Conservation (phyloP, 768 basidiomycete genomes). For the Tylopilus subfusipes region DNA sequence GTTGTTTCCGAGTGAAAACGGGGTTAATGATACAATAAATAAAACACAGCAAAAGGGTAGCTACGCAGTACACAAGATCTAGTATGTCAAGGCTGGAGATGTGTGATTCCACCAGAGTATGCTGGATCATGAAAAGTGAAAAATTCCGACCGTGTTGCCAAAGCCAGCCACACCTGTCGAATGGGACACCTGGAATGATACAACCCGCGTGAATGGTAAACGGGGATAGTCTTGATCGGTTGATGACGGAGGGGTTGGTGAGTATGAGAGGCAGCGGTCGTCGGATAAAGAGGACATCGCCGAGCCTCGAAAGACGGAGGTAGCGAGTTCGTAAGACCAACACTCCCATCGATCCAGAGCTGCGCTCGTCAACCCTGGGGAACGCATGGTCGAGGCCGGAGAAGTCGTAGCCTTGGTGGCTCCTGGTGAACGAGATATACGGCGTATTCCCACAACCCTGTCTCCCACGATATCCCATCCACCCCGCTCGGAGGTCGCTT, state of each 20-base stretch:
- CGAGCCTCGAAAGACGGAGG: conserved; percentile 46
- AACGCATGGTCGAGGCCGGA: conserved; percentile 12
- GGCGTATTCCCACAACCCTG: conserved; percentile 66
- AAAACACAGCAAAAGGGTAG: conserved; percentile 12
- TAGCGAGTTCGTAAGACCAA: conserved; percentile 69
- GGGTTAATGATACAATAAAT: conserved; percentile 26
- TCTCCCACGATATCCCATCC: conserved; percentile 65
- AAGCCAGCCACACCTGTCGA: conserved; percentile 65
- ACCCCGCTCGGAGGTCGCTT: conserved; percentile 69
- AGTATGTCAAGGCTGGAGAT: not conserved
- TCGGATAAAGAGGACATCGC: conserved; percentile 46
- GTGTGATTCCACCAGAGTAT: not conserved
- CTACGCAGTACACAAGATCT: conserved; percentile 20
- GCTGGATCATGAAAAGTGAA: conserved; percentile 24
- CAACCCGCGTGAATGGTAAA: conserved; percentile 78
- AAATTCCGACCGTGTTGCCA: conserved; percentile 56
- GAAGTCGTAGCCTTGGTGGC: conserved; percentile 24
- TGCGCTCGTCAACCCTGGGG: conserved; percentile 52
- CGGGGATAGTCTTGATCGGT: conserved; percentile 40
- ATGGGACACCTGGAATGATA: conserved; percentile 50
- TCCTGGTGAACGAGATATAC: conserved; percentile 49
- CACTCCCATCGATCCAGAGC: conserved; percentile 81
- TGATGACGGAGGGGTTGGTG: not conserved
- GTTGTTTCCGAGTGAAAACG: not conserved
- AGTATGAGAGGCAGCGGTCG: conserved; percentile 11